Percentiles rank a stretch among this genome's conserved stretches.
These are phyloP conservation scores for Candida buenavistaensis DNA, from an alignment of 1,139 yeast genomes.

Conservation along the genomic window DNA sequence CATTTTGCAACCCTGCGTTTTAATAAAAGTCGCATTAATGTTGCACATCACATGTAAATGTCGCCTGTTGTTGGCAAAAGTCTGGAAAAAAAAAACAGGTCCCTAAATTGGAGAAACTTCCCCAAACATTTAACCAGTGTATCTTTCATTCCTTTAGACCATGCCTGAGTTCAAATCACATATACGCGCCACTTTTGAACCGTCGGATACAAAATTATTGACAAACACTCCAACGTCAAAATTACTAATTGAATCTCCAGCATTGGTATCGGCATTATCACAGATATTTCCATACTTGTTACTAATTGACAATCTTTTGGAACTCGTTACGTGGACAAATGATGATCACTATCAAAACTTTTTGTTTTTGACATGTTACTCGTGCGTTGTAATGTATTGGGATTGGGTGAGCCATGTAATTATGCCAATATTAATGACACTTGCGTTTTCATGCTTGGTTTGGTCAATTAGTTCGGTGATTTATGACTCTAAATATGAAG, in stretches of 20 bases:
- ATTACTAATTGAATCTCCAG: slow-evolving; percentile 44
- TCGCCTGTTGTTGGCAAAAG: neutral
- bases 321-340: slow-evolving; percentile 57
- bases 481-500: slow-evolving; percentile 43
- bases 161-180: slow-evolving; percentile 14
- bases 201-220: slow-evolving; percentile 33
- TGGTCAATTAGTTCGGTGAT: slow-evolving; percentile 49
- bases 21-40: neutral
- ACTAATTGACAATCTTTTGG: slow-evolving; percentile 44
- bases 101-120: neutral
- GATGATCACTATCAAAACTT: slow-evolving; percentile 51
- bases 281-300: slow-evolving; percentile 50
- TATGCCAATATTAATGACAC: slow-evolving; percentile 39
- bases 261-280: slow-evolving; percentile 46
- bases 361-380: slow-evolving; percentile 39
- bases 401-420: slow-evolving; percentile 29
- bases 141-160: too few relatives aligned
- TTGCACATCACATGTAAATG: neutral
- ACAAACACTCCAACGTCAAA: slow-evolving; percentile 28
- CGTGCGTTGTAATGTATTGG: slow-evolving; percentile 50
- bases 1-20: neutral
- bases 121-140: too few relatives aligned
- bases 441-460: slow-evolving; percentile 37
- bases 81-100: neutral
- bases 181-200: slow-evolving; percentile 28